These are phyloP conservation scores for Toxicodendron radicans DNA, from an alignment of 345 rosid genomes.

Conservation along the genomic window DNA sequence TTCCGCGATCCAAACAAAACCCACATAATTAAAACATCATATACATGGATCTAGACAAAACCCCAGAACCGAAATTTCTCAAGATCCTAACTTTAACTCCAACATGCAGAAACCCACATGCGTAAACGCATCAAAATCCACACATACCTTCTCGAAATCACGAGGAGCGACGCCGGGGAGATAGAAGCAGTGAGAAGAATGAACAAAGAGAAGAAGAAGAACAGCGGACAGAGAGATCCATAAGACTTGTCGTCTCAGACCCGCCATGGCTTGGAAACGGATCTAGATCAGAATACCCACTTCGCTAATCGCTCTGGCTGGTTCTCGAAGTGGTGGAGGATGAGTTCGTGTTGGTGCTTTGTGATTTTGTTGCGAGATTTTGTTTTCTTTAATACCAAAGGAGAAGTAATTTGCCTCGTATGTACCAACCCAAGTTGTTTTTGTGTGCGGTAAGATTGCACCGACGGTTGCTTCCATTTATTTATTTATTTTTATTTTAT, in stretches of 20 bases:
- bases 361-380: too few species aligned
- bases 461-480: too few species aligned
- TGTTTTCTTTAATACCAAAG: too few species aligned
- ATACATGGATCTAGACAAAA: conserved; percentile 5
- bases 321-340: too few species aligned
- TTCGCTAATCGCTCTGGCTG: conserved; percentile 1
- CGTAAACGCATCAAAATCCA: background rate
- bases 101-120: background rate
- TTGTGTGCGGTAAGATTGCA: too few species aligned
- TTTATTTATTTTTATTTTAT: too few species aligned
- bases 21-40: background rate
- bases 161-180: conserved; percentile 82
- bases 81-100: background rate
- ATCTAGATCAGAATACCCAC: conserved; percentile 18
- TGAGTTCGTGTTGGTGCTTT: too few species aligned
- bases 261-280: conserved; percentile 38
- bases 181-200: conserved; percentile 48
- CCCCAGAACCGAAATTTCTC: background rate
- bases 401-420: too few species aligned
- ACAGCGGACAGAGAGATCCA: conserved; percentile 30
- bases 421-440: too few species aligned
- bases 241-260: conserved; percentile 24
- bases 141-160: conserved; percentile 54
- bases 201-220: conserved; percentile 19
- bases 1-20: background rate